Base-by-base conservation (phyloP, 495 filamentous ascomycete genomes). In the Ascobolus immersus region DNA sequence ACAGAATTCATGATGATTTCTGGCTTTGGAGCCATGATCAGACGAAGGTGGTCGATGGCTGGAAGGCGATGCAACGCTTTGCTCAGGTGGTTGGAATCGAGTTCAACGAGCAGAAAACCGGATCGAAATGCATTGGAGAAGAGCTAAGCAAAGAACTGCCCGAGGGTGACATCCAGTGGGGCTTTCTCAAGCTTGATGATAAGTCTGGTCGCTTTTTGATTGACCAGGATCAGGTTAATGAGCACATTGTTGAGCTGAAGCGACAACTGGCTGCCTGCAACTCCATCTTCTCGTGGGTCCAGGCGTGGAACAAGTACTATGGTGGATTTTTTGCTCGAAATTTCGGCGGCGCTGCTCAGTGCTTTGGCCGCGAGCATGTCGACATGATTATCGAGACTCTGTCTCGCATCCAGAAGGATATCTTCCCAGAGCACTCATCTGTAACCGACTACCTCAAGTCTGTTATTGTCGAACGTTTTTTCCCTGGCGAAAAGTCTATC, bases 281-380 rank as follows among this genome's bases (percentile, higher is more conserved):
- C 33, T 66, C 58, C 34, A 45, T 73, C 10, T 71, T 77, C 39
- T 49, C 59, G 13, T 74, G 67, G 60, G 58, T 72, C 12, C 59
- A 73, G 33, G 65, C 61, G 2, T 75, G 67, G 60, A 75, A 75
- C 42, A 61, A 55, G 29, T 73, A 69, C 42, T 65, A 61, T n/a
- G 58, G 55, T 3, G 59, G 57, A 0, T 75, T 73, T 45, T 75
- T 77, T 45, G 58, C 55, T 32, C 62, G 60, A 40, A 73, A 73
- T 38, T 77, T 77, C 34, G 69, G 65, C 5, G 61, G 61, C 38
- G 60, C 43, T 4, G 67, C 69, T 1, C 59, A 70, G 36, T 72
- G 67, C 42, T 73, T 72, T 37, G 71, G 71, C 0, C 55, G 56
- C 27, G 49, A 54, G 17, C 71, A 76, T 41, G 64, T 75, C 21